Base-by-base conservation (phyloP, 148 eudicot species). In the Spergularia bocconei region DNA sequence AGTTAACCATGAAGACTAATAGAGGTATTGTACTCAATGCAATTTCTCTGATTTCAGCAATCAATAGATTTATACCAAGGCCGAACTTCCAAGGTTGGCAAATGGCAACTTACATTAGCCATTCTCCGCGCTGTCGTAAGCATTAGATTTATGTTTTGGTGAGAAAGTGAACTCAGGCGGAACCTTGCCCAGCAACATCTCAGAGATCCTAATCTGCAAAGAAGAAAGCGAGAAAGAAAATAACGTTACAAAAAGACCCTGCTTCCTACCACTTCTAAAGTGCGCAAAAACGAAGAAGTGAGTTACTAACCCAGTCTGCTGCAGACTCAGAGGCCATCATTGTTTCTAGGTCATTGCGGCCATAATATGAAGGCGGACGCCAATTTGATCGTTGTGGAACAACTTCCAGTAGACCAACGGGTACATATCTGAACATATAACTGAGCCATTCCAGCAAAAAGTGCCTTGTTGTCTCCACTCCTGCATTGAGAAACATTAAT, bases 261-360 rank as follows among this genome's bases (percentile, higher is more conserved):
- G 15, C 17, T 23, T 3, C 17, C 12, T 41, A 1, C 7, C 21
- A 47, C n/a, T 62, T 68, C 38, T 60, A 52, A 68, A 69, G 9
- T 60, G 69, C 23, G 47, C n/a, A 62, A 51, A n/a, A 50, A 29
- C 2, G 36, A 29, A 41, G 13, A 4, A 23, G 47, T 16, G 13
- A 36, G 60, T 59, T 59, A 11, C 71, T 87, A 8, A 96, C 98
- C 98, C 99, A 96, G 70, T 96, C 99, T 65, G 97, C 97, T 10
- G 98, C 99, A 77, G 99, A 96, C 62, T 96, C 99, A 44, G 98
- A 96, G 62, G 97, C 94, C 98, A 96, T 96, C 38, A 96, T 75
- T 11, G 99, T 92, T 84, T 96, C 99, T 59, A 96, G 88, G 82
- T 96, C 98, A 80, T 96, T 81, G 48, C 99, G 93, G 16, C 99